phyloP scores from a whole-genome alignment of 2,329 filamentous ascomycete species.

The Magnaporthiopsis incrustans region DNA sequence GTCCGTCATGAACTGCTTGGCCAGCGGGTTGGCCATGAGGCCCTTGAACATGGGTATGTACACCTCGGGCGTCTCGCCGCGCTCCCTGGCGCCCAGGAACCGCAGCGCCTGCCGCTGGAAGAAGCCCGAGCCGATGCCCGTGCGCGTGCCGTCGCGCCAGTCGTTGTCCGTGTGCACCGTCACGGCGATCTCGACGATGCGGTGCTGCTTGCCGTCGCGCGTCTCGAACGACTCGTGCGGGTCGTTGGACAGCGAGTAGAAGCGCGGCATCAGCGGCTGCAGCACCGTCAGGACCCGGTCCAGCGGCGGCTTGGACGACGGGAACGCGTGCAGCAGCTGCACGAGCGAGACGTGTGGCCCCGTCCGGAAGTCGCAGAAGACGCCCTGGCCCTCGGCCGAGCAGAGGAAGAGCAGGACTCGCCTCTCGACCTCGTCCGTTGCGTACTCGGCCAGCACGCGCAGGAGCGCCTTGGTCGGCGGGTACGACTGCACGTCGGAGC shows the following conservation, averaged over 20 bases:
- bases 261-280: constrained; percentile 88
- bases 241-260: constrained; percentile 97
- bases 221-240: constrained; percentile 66
- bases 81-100: constrained; percentile 59
- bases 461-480: constrained; percentile 83
- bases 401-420: constrained; percentile 82
- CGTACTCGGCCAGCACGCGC: constrained; percentile 77
- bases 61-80: constrained; percentile 52
- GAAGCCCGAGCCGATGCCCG: constrained; percentile 86
- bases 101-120: constrained; percentile 76
- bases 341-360: constrained; percentile 77
- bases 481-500: constrained; percentile 85
- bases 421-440: constrained; percentile 71
- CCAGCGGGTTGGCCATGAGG: constrained; percentile 93
- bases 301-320: constrained; percentile 80
- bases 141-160: constrained; percentile 65
- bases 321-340: constrained; percentile 86
- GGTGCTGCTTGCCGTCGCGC: constrained; percentile 61
- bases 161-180: constrained; percentile 82
- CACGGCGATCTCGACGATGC: constrained; percentile 92
- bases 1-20: constrained; percentile 83
- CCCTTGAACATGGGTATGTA: constrained; percentile 96
- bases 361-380: constrained; percentile 91
- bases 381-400: constrained; percentile 81
- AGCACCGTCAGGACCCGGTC: constrained; percentile 73